Percentiles rank a stretch among this genome's conserved stretches.
Evolutionary conservation across 2,329 filamentous ascomycete genomes (phyloP).

Genomic region (Alternaria arborescens): DNA sequence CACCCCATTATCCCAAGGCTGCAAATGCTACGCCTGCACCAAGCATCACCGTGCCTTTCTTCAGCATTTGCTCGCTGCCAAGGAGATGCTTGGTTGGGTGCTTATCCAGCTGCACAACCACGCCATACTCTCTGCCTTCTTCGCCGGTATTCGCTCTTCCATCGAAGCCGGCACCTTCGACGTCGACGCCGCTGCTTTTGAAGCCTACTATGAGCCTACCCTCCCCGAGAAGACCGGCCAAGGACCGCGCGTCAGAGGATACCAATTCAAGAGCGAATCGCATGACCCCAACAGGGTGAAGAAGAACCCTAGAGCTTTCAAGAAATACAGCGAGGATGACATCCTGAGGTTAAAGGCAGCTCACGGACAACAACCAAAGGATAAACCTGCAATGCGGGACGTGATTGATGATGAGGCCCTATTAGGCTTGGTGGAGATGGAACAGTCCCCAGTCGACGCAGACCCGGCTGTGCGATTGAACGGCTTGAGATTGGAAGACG

Average conservation of each 20-base stretch:
- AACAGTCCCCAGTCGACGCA: conserved; percentile 16
- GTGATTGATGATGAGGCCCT: conserved; percentile 47
- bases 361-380: conserved; percentile 42
- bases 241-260: conserved; percentile 65
- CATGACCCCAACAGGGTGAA: conserved; percentile 33
- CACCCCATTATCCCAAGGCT: conserved; percentile 67
- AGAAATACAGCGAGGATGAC: conserved; percentile 36
- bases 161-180: conserved; percentile 67
- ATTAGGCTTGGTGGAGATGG: conserved; percentile 39
- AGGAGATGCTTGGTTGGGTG: conserved; percentile 97
- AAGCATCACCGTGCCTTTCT: conserved; percentile 87
- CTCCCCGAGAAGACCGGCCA: conserved; percentile 78
- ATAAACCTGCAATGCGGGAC: conserved; percentile 36
- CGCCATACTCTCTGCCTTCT: conserved; percentile 75
- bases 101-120: conserved; percentile 94
- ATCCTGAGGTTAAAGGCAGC: conserved; percentile 38
- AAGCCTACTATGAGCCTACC: conserved; percentile 71
- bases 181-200: conserved; percentile 67
- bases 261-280: conserved; percentile 44
- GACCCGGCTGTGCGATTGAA: conserved; percentile 25
- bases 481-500: conserved; percentile 34
- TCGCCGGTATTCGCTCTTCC: conserved; percentile 71
- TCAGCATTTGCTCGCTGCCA: conserved; percentile 85
- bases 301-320: conserved; percentile 47
- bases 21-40: conserved; percentile 83